Evolutionary conservation across 345 rosid species (phyloP).

Genomic region (Eutrema yunnanense): DNA sequence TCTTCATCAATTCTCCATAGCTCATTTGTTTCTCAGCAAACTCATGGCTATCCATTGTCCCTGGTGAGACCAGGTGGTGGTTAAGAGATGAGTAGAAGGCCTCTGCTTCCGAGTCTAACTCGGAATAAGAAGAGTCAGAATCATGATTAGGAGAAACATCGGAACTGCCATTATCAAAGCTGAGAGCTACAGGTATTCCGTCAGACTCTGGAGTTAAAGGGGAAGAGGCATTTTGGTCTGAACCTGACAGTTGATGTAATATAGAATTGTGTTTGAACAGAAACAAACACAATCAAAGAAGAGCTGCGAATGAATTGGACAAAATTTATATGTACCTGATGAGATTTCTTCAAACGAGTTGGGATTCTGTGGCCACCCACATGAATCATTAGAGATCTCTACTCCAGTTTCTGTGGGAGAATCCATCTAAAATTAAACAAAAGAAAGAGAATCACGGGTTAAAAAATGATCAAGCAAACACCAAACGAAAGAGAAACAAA

Average conservation of each 20-base stretch:
- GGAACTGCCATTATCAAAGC: slow-evolving; percentile 45
- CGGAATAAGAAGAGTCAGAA: slow-evolving; percentile 52
- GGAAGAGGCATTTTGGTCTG: slow-evolving; percentile 28
- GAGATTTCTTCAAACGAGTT: slow-evolving; percentile 46
- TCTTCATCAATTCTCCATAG: slow-evolving; percentile 37
- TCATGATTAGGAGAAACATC: slow-evolving; percentile 54
- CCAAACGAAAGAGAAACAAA: background rate
- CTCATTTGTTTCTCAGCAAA: slow-evolving; percentile 21
- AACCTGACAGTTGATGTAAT: slow-evolving; percentile 27
- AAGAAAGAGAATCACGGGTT: background rate
- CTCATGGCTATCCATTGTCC: slow-evolving; percentile 25
- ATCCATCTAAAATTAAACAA: slow-evolving; percentile 10
- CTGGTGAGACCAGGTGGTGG: slow-evolving; percentile 30
- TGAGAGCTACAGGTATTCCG: slow-evolving; percentile 40
- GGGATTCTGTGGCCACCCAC: slow-evolving; percentile 34
- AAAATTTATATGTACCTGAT: slow-evolving; percentile 34
- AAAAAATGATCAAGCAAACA: background rate
- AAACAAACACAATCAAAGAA: background rate
- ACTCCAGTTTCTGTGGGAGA: background rate
- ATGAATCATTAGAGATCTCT: slow-evolving; percentile 18
- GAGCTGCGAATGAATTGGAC: background rate
- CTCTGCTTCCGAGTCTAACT: slow-evolving; percentile 76
- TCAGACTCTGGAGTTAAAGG: slow-evolving; percentile 42
- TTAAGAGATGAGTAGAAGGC: slow-evolving; percentile 51
- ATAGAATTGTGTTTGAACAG: background rate